Evolutionary conservation across 345 rosid genomes (phyloP).

Genomic region (Hypericum perforatum): DNA sequence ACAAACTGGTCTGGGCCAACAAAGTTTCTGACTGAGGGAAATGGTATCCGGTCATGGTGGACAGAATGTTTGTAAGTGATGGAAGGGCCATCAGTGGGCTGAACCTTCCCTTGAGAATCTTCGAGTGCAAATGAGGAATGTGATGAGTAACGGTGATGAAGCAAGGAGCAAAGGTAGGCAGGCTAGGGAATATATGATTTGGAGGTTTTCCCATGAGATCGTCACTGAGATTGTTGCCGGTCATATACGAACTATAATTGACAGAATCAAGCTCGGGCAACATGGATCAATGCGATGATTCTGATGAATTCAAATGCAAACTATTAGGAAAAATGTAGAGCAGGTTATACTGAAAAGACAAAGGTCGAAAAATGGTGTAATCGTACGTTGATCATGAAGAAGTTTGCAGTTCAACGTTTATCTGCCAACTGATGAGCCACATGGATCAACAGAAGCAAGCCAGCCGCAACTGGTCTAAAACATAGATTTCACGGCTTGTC

Average conservation of each 20-base stretch:
- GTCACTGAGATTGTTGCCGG: conserved; percentile 49
- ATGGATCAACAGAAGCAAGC: too few relatives aligned
- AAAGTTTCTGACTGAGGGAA: conserved; percentile 60
- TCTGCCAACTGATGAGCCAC: too few relatives aligned
- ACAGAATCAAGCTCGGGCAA: conserved; percentile 1
- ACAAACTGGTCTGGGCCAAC: conserved; percentile 86
- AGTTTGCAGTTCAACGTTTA: too few relatives aligned
- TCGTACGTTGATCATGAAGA: too few relatives aligned
- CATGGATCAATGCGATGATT: too few relatives aligned
- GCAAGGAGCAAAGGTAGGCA: conserved; percentile 45
- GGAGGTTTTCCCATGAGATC: conserved; percentile 57
- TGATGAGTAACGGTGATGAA: conserved; percentile 38
- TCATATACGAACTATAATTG: conserved; percentile 26
- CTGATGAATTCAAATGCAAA: too few relatives aligned
- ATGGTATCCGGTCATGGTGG: conserved; percentile 55
- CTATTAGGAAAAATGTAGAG: too few relatives aligned
- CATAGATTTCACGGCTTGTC: too few relatives aligned
- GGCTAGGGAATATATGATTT: conserved; percentile 67
- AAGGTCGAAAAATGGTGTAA: too few relatives aligned
- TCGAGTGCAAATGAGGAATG: conserved; percentile 48
- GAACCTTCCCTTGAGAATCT: conserved; percentile 64
- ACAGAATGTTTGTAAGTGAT: conserved; percentile 46
- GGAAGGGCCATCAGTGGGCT: conserved; percentile 77
- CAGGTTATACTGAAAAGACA: too few relatives aligned
- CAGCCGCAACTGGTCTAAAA: too few relatives aligned